A percentile compares a stretch with the other conserved stretches of the same genome.
These are phyloP conservation scores for Suhomyces bribrorum DNA, from an alignment of 1,139 yeast species.

Conservation along the genomic window DNA sequence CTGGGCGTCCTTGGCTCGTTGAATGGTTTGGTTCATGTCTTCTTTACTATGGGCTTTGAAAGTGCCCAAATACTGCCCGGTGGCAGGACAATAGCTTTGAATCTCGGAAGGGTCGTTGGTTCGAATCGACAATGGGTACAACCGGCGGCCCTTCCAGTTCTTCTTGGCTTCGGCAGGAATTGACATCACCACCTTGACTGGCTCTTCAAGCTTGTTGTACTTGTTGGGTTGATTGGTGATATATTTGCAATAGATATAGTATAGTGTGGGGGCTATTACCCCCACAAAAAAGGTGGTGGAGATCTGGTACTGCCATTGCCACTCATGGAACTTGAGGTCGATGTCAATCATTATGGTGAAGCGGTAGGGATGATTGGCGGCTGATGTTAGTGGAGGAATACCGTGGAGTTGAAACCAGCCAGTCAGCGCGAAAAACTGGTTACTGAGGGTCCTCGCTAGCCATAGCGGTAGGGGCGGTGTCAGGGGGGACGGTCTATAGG, in stretches of 20 bases:
- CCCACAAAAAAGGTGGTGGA: conserved; percentile 48
- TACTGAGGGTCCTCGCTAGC: neutral
- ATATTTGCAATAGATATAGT: conserved; percentile 41
- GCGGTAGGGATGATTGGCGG: neutral
- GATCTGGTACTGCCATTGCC: conserved; percentile 52
- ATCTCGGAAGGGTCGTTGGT: conserved; percentile 64
- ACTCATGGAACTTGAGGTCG: conserved; percentile 43
- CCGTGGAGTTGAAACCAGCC: too few species aligned
- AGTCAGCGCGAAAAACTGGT: too few species aligned
- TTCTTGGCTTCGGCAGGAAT: conserved; percentile 84
- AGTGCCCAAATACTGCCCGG: conserved; percentile 83
- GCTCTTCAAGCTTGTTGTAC: conserved; percentile 47
- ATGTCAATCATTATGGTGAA: conserved; percentile 42
- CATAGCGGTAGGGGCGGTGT: too few species aligned
- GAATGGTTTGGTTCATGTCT: conserved; percentile 69
- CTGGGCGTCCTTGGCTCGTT: conserved; percentile 60
- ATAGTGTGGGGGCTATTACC: conserved; percentile 42
- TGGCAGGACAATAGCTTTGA: conserved; percentile 93
- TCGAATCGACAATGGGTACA: conserved; percentile 58
- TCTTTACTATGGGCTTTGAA: conserved; percentile 60
- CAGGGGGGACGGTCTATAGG: too few species aligned
- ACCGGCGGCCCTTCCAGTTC: conserved; percentile 88
- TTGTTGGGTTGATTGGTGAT: conserved; percentile 42
- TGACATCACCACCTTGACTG: conserved; percentile 53
- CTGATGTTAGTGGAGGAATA: too few species aligned